Evolutionary conservation across 2,329 filamentous ascomycete species (phyloP), one percentile per base, ranked within the genome.

Genomic region (Cyphellophora attinorum): DNA sequence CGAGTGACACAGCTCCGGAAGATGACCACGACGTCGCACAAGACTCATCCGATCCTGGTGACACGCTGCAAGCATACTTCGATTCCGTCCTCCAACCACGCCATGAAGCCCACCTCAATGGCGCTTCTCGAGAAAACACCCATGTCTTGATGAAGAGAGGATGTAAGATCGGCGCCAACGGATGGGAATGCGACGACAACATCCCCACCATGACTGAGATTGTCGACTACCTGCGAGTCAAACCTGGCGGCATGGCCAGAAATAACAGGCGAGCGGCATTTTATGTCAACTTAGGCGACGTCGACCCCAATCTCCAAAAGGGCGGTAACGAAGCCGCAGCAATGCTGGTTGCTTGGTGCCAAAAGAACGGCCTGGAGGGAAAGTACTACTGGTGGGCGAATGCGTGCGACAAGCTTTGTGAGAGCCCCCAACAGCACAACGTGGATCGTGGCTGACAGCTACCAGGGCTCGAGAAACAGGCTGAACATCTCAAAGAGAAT

Each of bases 371-470:
- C 21, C n/a, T 25, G 8, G 21, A 8, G 21, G 21, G 21, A 25
- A 25, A 25, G 21, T 25, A 25, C 21, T 25, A 25, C 21, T 25
- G 21, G 21, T 25, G 21, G 21, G 21, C 8, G n/a, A 25, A 25
- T n/a, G n/a, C n/a, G 21, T 25, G 21, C 21, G 21, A 8, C 21
- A 25, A 25, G 8, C 21, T 25, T 25, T n/a, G 21, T n/a, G 21
- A 25, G 21, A 25, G n/a, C 21, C 8, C 21, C 21, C 21, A 25
- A 25, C 8, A 25, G 21, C n/a, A 25, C 21, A 25, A 25, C n/a
- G n/a, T n/a, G n/a, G n/a, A n/a, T n/a, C n/a, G n/a, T n/a, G n/a
- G n/a, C n/a, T n/a, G n/a, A n/a, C n/a, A n/a, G n/a, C n/a, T n/a
- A n/a, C n/a, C n/a, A n/a, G n/a, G n/a, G n/a, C n/a, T n/a, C n/a